Percentiles rank a stretch among this genome's conserved stretches.
Evolutionary conservation across 495 filamentous ascomycete species (phyloP).

Genomic region (Neurospora tetrasperma): DNA sequence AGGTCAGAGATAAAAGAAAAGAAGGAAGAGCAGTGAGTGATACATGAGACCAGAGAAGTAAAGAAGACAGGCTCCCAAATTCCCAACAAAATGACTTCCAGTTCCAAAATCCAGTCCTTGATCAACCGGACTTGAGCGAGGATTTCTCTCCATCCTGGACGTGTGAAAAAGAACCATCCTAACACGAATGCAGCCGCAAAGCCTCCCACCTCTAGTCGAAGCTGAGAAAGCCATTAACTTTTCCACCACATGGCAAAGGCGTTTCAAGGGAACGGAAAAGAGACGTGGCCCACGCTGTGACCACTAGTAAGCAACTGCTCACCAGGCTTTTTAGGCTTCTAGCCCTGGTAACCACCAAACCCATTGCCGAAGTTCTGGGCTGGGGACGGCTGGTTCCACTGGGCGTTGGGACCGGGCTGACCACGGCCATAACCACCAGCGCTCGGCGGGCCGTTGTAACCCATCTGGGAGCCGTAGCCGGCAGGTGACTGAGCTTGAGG

Average conservation of each 20-base stretch:
- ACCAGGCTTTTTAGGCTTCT: constrained; percentile 7
- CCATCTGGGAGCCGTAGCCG: constrained; percentile 53
- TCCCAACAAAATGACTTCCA: constrained; percentile 9
- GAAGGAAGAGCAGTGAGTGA: constrained; percentile 5
- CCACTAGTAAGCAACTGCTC: background rate
- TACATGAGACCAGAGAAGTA: constrained; percentile 15
- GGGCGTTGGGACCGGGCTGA: constrained; percentile 60
- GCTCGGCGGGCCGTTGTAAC: constrained; percentile 52
- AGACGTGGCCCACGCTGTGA: constrained; percentile 2
- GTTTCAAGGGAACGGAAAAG: constrained; percentile 2
- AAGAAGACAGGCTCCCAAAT: constrained; percentile 12
- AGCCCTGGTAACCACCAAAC: constrained; percentile 51
- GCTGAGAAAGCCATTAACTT: constrained; percentile 1
- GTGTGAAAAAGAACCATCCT: background rate
- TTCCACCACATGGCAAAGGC: constrained; percentile 3
- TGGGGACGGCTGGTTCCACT: constrained; percentile 58
- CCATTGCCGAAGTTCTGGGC: constrained; percentile 48
- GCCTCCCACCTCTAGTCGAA: background rate
- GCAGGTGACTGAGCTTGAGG: constrained; percentile 50
- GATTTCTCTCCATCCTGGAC: background rate
- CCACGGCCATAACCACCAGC: constrained; percentile 77
- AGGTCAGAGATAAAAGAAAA: background rate
- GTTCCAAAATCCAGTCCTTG: constrained; percentile 11
- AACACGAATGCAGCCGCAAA: background rate
- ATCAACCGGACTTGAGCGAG: constrained; percentile 1